phyloP scores from a whole-genome alignment of 768 basidiomycete genomes.

The Holtermannia corniformis region DNA sequence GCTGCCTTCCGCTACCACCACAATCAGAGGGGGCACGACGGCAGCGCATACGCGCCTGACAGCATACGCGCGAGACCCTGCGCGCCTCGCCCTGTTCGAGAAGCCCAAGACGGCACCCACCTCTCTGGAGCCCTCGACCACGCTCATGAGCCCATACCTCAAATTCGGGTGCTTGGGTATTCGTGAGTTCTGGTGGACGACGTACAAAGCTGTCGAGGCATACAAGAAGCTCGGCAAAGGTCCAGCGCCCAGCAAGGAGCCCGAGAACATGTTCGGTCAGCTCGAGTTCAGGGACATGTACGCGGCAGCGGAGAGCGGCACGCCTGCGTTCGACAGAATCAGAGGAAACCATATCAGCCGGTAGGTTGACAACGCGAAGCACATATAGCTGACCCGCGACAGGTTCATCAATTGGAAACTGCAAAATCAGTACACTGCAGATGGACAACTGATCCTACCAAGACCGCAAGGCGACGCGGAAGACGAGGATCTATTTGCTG shows the following conservation, averaged over 20 bases:
- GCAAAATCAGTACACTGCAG: constrained; percentile 39
- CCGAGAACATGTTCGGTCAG: constrained; percentile 42
- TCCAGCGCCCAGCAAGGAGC: constrained; percentile 26
- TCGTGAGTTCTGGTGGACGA: constrained; percentile 40
- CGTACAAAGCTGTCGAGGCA: constrained; percentile 27
- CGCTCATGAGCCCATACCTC: constrained; percentile 35
- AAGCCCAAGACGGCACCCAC: constrained; percentile 42
- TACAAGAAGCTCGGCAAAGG: constrained; percentile 14
- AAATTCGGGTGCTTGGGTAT: constrained; percentile 43
- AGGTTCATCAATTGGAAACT: constrained; percentile 41
- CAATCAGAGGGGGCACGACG: constrained; percentile 38
- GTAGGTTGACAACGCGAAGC: constrained; percentile 12
- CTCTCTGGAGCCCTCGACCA: constrained; percentile 37
- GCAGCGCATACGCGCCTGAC: constrained; percentile 31
- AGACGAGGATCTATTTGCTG: constrained; percentile 31
- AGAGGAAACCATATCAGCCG: constrained; percentile 38
- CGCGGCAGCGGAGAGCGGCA: constrained; percentile 38
- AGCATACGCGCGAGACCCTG: constrained; percentile 22
- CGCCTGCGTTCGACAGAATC: constrained; percentile 39
- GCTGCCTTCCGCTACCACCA: constrained; percentile 20
- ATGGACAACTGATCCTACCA: constrained; percentile 35
- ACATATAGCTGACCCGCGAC: background rate
- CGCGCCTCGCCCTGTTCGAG: constrained; percentile 39
- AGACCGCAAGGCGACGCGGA: constrained; percentile 24
- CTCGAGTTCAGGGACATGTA: constrained; percentile 42